These are phyloP conservation scores for Angomonas deanei DNA, from an alignment of 208 protist species.

Conservation along the genomic window DNA sequence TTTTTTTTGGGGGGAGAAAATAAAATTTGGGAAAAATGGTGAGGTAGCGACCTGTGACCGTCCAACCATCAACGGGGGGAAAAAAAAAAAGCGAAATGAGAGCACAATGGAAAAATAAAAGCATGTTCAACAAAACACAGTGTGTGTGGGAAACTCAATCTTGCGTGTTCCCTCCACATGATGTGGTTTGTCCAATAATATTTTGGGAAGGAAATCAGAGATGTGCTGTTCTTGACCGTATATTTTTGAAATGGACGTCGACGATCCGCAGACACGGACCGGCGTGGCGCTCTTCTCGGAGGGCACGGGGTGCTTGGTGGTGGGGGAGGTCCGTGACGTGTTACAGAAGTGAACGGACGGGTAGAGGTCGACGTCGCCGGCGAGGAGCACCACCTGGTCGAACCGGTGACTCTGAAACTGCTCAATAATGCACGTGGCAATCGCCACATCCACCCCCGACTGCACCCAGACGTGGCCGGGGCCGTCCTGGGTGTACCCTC, in stretches of 20 bases:
- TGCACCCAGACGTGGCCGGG: slow-evolving; percentile 81
- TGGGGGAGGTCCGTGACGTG: slow-evolving; percentile 23
- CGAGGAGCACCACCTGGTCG: slow-evolving; percentile 79
- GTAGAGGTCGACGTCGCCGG: slow-evolving; percentile 75
- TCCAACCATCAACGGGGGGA: too few species aligned
- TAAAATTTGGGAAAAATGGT: too few species aligned
- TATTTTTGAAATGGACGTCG: slow-evolving; percentile 57
- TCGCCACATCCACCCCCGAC: slow-evolving; percentile 78
- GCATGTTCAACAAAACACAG: slow-evolving; percentile 9
- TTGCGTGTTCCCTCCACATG: slow-evolving; percentile 54
- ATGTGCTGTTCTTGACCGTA: slow-evolving; percentile 80
- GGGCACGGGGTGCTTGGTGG: slow-evolving; percentile 25
- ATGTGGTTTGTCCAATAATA: slow-evolving; percentile 54
- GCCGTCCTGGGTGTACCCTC: slow-evolving; percentile 63
- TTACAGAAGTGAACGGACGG: slow-evolving; percentile 81
- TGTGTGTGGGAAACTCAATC: slow-evolving; percentile 48
- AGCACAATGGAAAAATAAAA: too few species aligned
- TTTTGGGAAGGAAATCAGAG: slow-evolving; percentile 77
- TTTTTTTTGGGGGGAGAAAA: too few species aligned
- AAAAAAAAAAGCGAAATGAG: too few species aligned
- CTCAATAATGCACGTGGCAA: slow-evolving; percentile 72
- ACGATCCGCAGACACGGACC: slow-evolving; percentile 78
- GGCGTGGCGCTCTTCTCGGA: slow-evolving; percentile 21
- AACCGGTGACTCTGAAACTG: slow-evolving; percentile 63
- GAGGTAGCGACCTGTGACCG: too few species aligned